Evolutionary conservation across 2,329 filamentous ascomycete species (phyloP).

Genomic region (Exophiala sideris): DNA sequence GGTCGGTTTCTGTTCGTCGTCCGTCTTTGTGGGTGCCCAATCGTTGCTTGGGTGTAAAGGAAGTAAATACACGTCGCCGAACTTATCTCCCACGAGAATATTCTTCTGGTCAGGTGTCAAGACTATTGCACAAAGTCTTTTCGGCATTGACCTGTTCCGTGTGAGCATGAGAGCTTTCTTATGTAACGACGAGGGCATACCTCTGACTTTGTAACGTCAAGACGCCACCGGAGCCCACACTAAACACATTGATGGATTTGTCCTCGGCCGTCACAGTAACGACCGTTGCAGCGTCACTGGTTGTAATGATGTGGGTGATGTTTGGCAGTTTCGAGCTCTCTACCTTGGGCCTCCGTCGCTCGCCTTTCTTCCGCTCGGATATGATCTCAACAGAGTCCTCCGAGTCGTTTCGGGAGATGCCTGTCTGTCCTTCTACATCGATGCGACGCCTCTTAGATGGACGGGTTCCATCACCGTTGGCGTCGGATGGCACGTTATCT

Average conservation of each 20-base stretch:
- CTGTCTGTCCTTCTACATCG: constrained; percentile 22
- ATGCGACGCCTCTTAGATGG: constrained; percentile 45
- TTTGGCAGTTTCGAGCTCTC: constrained; percentile 42
- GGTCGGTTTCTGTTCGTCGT: constrained; percentile 31
- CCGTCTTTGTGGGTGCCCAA: constrained; percentile 37
- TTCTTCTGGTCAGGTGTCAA: constrained; percentile 67
- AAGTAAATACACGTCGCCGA: constrained; percentile 89
- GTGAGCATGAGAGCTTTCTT: constrained; percentile 29
- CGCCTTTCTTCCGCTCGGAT: constrained; percentile 28
- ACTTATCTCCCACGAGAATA: constrained; percentile 87
- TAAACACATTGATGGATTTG: constrained; percentile 83
- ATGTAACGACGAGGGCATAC: constrained; percentile 42
- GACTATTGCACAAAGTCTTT: constrained; percentile 74
- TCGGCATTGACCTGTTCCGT: constrained; percentile 70
- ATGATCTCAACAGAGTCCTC: constrained; percentile 29
- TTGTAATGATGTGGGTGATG: constrained; percentile 65
- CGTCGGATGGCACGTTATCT: constrained; percentile 28
- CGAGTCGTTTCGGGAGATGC: constrained; percentile 20
- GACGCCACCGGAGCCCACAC: constrained; percentile 55
- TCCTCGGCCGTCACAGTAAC: constrained; percentile 84
- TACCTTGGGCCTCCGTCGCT: constrained; percentile 23
- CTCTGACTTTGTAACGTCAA: constrained; percentile 69
- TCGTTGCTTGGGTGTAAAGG: constrained; percentile 58
- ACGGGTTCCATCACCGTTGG: constrained; percentile 33
- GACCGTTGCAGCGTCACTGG: constrained; percentile 63